Base-by-base conservation (phyloP, 805 yeast genomes). In the Metschnikowia dekortorum region DNA sequence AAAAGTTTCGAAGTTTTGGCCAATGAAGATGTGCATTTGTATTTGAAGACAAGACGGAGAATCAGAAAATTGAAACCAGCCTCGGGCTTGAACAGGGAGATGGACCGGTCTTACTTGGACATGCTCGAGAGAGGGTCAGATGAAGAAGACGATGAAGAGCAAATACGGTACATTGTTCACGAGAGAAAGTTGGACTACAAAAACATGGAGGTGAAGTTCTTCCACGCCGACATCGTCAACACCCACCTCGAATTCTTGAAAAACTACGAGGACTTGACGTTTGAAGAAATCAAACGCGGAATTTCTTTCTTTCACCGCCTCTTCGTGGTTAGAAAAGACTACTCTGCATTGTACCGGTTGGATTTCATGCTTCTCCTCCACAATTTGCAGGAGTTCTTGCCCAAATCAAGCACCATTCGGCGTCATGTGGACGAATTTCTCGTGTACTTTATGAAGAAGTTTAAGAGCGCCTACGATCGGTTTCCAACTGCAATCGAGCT, bases 281-380 rank as follows among this genome's bases (percentile, higher is more conserved):
- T 81, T 48, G 74, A 69, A 10, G 84, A 83, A 44, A 68, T 92
- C 41, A 83, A 82, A 56, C 75, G 78, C 44, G 83, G 85, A 9
- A 62, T 94, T 8, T 72, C 85, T 0, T 92, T 80, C 61, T 82
- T 90, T 60, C 89, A 87, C 61, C 72, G 87, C 31, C 66, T 89
- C 1, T 82, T 89, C 56, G 83, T 85, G 44, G 59, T 67, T 2
- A 75, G 81, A 44, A 76, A 81, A 38, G 84, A 86, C 50, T 76
- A 74, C 46, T 81, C 83, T 39, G 71, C 83, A 0, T 64, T 87
- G 33, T 84, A 76, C 58, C 71, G 96, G 46, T 62, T 94, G 33
- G 97, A 91, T 62, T 82, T 94, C 61, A 78, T 92, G 77, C 59
- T 78, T 29, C 69, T 86, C 58, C 67, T 86, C 6, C 69, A 82